Percentiles rank a stretch among this genome's conserved stretches.
Evolutionary conservation across 176 grass and related monocot genomes (phyloP).

Genomic region (Chrysopogon serrulatus): DNA sequence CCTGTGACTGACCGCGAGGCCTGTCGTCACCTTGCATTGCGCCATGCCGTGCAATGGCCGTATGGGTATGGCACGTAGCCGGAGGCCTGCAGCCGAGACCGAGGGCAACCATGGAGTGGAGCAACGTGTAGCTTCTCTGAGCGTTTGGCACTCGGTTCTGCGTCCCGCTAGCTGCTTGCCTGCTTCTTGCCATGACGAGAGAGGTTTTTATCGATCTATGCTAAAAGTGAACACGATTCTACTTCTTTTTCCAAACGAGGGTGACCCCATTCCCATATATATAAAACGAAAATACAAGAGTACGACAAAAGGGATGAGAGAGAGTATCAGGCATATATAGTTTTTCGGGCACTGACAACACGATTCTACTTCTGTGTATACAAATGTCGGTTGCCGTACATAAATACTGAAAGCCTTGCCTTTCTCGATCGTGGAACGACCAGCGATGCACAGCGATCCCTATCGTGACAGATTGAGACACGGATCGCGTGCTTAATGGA

Average conservation of each 20-base stretch:
- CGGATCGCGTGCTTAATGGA: background rate
- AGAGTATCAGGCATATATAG: no score
- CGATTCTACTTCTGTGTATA: background rate
- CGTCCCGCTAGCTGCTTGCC: no score
- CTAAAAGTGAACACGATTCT: background rate
- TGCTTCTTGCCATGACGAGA: background rate
- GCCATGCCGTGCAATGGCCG: no score
- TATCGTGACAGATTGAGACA: background rate
- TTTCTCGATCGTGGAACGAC: background rate
- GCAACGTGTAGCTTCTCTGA: background rate
- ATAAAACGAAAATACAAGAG: no score
- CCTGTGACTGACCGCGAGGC: background rate
- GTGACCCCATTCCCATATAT: no score
- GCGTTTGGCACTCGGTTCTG: background rate
- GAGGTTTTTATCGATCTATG: background rate
- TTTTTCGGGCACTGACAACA: no score
- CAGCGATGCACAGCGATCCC: background rate
- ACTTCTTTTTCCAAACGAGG: no score
- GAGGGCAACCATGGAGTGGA: background rate
- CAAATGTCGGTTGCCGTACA: background rate
- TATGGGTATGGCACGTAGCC: background rate
- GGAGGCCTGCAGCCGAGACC: background rate
- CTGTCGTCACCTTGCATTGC: constrained; percentile 18
- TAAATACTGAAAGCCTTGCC: background rate
- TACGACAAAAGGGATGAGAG: no score